phyloP scores from a whole-genome alignment of 306 rosid species.

The Cucumis cinereus region DNA sequence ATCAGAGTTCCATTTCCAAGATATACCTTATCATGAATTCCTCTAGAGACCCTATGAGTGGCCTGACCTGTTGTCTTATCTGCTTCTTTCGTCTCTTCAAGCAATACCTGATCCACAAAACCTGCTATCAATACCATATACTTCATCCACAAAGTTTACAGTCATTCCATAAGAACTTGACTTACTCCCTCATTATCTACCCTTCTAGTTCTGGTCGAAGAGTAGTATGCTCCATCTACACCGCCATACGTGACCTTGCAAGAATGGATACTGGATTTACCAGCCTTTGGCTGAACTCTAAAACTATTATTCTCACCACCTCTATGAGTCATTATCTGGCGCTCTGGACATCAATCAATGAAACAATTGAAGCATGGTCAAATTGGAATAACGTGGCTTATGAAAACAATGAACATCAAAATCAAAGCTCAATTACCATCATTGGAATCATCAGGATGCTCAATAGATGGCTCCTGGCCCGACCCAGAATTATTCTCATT shows the following conservation, averaged over 20 bases:
- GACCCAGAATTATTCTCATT: conserved; percentile 12
- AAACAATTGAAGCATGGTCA: conserved; percentile 2
- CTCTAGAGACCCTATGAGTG: conserved; percentile 60
- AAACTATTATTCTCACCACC: conserved; percentile 9
- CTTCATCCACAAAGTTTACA: not conserved
- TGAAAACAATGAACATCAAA: not conserved
- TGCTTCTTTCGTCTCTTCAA: conserved; percentile 87
- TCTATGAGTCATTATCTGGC: conserved; percentile 12
- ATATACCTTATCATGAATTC: conserved; percentile 70
- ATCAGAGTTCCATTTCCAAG: not conserved
- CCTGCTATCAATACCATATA: not conserved
- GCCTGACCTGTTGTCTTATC: conserved; percentile 67
- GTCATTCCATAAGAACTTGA: not conserved
- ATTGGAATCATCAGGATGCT: conserved; percentile 57
- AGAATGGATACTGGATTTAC: conserved; percentile 26
- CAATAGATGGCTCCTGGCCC: conserved; percentile 49
- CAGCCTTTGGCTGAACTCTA: conserved; percentile 14
- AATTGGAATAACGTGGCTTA: not conserved
- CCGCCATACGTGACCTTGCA: conserved; percentile 79
- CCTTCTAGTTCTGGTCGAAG: conserved; percentile 50
- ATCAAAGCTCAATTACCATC: conserved; percentile 30
- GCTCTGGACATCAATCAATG: conserved; percentile 15
- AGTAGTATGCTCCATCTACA: conserved; percentile 70
- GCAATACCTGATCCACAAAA: conserved; percentile 26
- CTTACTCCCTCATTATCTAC: conserved; percentile 60